Evolutionary conservation across 2,329 filamentous ascomycete species (phyloP).

Genomic region (Xylariaceae sp.): DNA sequence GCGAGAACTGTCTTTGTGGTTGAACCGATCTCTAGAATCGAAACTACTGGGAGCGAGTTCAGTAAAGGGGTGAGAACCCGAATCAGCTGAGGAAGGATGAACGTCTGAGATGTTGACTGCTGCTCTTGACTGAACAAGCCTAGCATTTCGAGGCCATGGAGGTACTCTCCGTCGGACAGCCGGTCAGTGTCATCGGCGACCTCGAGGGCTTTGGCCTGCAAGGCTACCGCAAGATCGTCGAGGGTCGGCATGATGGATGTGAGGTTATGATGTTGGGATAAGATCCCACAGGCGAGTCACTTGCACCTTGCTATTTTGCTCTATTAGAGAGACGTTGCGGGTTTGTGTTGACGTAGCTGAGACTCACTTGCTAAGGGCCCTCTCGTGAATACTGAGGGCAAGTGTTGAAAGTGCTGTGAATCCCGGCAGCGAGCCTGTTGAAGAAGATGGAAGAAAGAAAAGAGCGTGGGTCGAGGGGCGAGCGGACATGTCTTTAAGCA

Average conservation of each 20-base stretch:
- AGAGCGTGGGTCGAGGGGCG: no score
- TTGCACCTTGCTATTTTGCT: no score
- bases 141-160: conserved; percentile 45
- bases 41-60: conserved; percentile 41
- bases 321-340: no score
- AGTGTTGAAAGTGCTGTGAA: no score
- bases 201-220: conserved; percentile 29
- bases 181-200: conserved; percentile 30
- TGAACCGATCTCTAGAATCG: conserved; percentile 60
- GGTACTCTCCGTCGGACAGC: conserved; percentile 49
- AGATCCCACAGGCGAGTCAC: no score
- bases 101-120: conserved; percentile 46
- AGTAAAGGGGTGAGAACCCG: conserved; percentile 41
- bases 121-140: conserved; percentile 32
- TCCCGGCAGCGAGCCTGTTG: no score
- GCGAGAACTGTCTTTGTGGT: conserved; percentile 55
- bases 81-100: conserved; percentile 50
- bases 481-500: no score
- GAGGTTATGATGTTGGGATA: no score
- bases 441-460: no score
- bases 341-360: no score
- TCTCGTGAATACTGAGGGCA: no score
- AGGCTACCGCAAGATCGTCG: conserved; percentile 39
- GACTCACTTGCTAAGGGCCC: no score
- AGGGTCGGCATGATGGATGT: conserved; percentile 5